phyloP scores from a whole-genome alignment of 2,329 filamentous ascomycete genomes.

The Colletotrichum musae region DNA sequence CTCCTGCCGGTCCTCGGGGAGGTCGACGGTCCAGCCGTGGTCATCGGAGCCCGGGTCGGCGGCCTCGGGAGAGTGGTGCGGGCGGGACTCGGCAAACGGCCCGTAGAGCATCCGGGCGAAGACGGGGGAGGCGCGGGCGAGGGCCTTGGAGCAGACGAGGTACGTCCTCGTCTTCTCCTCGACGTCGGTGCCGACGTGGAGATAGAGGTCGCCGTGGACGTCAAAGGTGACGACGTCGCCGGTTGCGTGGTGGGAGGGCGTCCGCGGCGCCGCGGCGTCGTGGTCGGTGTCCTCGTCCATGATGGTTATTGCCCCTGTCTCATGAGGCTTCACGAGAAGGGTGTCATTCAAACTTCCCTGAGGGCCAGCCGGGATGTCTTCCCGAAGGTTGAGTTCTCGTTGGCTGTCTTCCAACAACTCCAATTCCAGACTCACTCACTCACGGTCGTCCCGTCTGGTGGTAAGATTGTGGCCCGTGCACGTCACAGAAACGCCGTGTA shows the following conservation, averaged over 20 bases:
- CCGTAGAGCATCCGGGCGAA: conserved; percentile 49
- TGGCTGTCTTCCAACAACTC: background rate
- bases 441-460: background rate
- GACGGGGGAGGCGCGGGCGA: conserved; percentile 47
- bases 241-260: background rate
- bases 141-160: conserved; percentile 46
- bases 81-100: conserved; percentile 45
- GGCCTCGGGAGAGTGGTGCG: background rate
- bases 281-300: conserved; percentile 20
- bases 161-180: conserved; percentile 29
- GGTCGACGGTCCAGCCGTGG: conserved; percentile 45
- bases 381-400: background rate
- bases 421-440: too few relatives aligned
- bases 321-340: background rate
- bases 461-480: conserved; percentile 35
- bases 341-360: background rate
- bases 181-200: conserved; percentile 13
- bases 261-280: background rate
- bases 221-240: conserved; percentile 9
- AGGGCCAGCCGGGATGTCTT: background rate
- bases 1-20: conserved; percentile 49
- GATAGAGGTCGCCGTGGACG: conserved; percentile 8
- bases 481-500: conserved; percentile 17
- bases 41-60: background rate
- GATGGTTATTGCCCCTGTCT: background rate